phyloP scores from a whole-genome alignment of 1,139 yeast species.

The Kodamaea sp. region DNA sequence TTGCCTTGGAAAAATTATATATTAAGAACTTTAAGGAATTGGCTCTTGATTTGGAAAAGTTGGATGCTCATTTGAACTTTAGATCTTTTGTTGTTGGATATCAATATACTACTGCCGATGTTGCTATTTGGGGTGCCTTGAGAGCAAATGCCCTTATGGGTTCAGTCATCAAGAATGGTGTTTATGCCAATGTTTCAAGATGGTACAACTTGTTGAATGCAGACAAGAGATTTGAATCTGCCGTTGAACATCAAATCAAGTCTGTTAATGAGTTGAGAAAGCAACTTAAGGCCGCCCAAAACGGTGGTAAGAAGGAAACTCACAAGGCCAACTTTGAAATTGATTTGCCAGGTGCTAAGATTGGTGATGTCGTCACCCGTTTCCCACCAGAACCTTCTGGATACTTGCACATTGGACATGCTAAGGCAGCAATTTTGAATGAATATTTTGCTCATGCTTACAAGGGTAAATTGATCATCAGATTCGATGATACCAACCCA shows the following conservation, averaged over 20 bases:
- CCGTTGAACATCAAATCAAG: slow-evolving; percentile 64
- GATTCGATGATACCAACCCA: slow-evolving; percentile 98
- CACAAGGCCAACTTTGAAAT: slow-evolving; percentile 93
- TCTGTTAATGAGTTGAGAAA: slow-evolving; percentile 73
- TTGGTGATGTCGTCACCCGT: slow-evolving; percentile 94
- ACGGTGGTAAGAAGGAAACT: slow-evolving; percentile 67
- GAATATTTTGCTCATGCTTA: slow-evolving; percentile 92
- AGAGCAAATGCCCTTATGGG: slow-evolving; percentile 93
- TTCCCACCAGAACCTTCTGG: slow-evolving; percentile 95
- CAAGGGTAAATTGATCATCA: slow-evolving; percentile 89
- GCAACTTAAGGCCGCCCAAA: slow-evolving; percentile 51
- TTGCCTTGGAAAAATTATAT: slow-evolving; percentile 65
- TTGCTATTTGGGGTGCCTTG: slow-evolving; percentile 89
- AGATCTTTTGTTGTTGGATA: slow-evolving; percentile 76
- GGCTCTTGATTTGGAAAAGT: slow-evolving; percentile 69
- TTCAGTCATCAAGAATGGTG: slow-evolving; percentile 79
- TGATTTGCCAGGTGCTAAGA: slow-evolving; percentile 82
- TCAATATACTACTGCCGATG: slow-evolving; percentile 67
- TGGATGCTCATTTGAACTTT: slow-evolving; percentile 81
- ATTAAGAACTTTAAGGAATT: slow-evolving; percentile 87
- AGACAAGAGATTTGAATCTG: slow-evolving; percentile 63
- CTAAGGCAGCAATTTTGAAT: slow-evolving; percentile 93
- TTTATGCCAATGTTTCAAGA: slow-evolving; percentile 81
- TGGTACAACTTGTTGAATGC: slow-evolving; percentile 83
- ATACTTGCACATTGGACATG: slow-evolving; percentile 91